Conservation (phyloP, 352 stramenopile genomes). For the Globisporangium iwayamae region DNA sequence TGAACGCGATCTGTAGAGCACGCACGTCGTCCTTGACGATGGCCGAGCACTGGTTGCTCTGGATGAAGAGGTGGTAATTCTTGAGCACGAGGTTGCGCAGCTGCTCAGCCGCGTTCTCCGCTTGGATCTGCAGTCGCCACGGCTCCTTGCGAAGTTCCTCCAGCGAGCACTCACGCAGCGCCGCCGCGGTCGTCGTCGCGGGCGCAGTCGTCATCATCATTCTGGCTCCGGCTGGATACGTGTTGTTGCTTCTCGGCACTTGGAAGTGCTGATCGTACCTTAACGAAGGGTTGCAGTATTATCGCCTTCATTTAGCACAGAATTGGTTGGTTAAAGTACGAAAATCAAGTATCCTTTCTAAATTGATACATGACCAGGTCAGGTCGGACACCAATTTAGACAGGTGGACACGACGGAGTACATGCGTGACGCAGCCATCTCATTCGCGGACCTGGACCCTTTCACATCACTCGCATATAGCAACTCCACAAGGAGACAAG, state of each 20-base stretch:
- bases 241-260: neutral
- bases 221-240: neutral
- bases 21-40: slow-evolving; percentile 78
- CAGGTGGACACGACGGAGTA: neutral
- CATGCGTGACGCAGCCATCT: slow-evolving; percentile 4
- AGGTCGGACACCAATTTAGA: neutral
- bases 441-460: neutral
- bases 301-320: neutral
- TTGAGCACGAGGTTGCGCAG: slow-evolving; percentile 78
- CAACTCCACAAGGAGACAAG: neutral
- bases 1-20: neutral
- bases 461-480: too few species aligned
- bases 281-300: neutral
- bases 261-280: neutral
- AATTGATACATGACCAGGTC: neutral
- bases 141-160: slow-evolving; percentile 86
- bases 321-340: neutral
- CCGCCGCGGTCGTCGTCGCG: slow-evolving; percentile 15
- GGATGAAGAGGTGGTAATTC: slow-evolving; percentile 91
- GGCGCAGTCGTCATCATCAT: neutral
- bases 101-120: slow-evolving; percentile 74
- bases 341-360: neutral
- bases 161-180: slow-evolving; percentile 57
- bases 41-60: slow-evolving; percentile 84
- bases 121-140: slow-evolving; percentile 73